phyloP scores from a whole-genome alignment of 169 alveolate genomes.

The Eimeria praecox region DNA sequence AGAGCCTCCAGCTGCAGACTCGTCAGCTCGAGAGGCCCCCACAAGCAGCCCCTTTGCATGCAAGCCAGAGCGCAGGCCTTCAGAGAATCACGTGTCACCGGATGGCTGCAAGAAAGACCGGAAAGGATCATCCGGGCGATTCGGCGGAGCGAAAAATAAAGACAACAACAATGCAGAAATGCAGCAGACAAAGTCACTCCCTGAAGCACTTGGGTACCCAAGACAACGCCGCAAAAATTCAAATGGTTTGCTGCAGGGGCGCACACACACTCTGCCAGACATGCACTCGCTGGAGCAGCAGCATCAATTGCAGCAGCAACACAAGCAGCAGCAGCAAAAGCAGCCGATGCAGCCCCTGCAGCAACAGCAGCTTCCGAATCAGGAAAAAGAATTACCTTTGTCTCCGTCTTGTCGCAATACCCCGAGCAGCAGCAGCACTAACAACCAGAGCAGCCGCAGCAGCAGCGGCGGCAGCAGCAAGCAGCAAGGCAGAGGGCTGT shows the following conservation, averaged over 20 bases:
- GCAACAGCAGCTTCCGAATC: conserved; percentile 17
- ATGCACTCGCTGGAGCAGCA: conserved; percentile 46
- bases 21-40: background rate
- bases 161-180: background rate
- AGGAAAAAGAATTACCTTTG: too few species aligned
- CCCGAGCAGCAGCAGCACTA: conserved; percentile 37
- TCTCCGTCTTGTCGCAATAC: background rate
- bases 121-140: background rate
- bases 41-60: background rate
- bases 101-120: background rate
- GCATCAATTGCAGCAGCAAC: conserved; percentile 55
- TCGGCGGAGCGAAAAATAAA: background rate
- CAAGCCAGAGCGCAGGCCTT: background rate
- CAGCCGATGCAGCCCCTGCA: conserved; percentile 18
- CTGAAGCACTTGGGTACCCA: background rate
- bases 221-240: background rate
- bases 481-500: conserved; percentile 40
- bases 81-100: background rate
- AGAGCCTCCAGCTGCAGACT: background rate
- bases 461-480: conserved; percentile 40
- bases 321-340: background rate
- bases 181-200: background rate
- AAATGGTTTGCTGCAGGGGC: background rate
- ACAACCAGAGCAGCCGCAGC: conserved; percentile 3
- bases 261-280: background rate